Percentiles rank a stretch among this genome's conserved stretches.
Conservation (phyloP, 352 stramenopile species). For the Pythium dissotocum region DNA sequence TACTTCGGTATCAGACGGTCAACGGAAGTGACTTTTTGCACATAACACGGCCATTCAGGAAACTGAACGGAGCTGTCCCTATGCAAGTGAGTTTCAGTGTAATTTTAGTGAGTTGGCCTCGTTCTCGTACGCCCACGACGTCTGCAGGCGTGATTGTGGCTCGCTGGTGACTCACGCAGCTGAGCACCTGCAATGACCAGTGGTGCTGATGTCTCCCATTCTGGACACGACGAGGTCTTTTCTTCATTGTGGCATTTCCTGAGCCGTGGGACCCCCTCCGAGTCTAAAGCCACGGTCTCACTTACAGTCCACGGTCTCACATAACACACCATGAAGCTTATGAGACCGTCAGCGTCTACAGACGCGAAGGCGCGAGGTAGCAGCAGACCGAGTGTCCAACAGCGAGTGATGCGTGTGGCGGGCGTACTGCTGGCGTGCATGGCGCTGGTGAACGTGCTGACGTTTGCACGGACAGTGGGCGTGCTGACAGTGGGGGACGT, state of each 20-base stretch:
- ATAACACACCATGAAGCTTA: neutral
- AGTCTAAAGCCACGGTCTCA: neutral
- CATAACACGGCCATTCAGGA: neutral
- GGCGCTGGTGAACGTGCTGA: neutral
- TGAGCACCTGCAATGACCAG: too few species aligned
- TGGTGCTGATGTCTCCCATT: too few species aligned
- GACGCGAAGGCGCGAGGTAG: neutral
- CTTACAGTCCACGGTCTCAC: neutral
- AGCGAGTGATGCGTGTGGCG: neutral
- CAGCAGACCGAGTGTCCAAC: neutral
- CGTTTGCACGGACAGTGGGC: neutral
- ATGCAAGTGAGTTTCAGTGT: neutral
- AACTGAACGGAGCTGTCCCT: neutral
- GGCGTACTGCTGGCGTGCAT: slow-evolving; percentile 27
- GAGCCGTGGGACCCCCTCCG: too few species aligned
- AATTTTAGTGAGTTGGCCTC: too few species aligned
- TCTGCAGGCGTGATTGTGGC: neutral
- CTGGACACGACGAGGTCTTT: too few species aligned
- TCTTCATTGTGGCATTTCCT: too few species aligned
- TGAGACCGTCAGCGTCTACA: neutral
- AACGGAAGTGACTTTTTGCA: neutral
- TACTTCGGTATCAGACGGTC: neutral
- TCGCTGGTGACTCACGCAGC: too few species aligned
- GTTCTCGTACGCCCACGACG: neutral
- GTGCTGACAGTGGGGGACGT: slow-evolving; percentile 34